A percentile compares a stretch with the other conserved stretches of the same genome.
Evolutionary conservation across 2,329 filamentous ascomycete species (phyloP).

Genomic region (Lasiodiplodia hormozganensis): DNA sequence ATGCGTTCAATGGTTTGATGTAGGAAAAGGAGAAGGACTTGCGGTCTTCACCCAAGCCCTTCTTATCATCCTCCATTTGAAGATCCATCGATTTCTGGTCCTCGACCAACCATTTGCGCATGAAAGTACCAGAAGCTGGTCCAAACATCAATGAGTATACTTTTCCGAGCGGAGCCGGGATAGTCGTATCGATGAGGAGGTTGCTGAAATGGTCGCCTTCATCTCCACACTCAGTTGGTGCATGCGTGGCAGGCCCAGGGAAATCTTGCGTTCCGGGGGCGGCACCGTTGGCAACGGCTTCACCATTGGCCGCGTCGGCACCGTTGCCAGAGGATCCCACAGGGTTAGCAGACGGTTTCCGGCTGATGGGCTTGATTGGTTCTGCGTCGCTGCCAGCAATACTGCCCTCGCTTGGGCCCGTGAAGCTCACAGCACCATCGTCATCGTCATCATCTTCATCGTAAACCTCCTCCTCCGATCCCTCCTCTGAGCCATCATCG

Average conservation of each 20-base stretch:
- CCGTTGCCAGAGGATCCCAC: conserved; percentile 48
- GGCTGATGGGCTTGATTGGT: conserved; percentile 62
- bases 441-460: conserved; percentile 82
- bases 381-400: conserved; percentile 61
- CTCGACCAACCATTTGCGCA: conserved; percentile 82
- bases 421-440: conserved; percentile 69
- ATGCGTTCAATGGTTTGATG: conserved; percentile 84
- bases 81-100: conserved; percentile 92
- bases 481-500: conserved; percentile 61
- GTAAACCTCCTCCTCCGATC: conserved; percentile 78
- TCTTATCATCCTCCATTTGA: conserved; percentile 81
- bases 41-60: conserved; percentile 76
- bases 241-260: conserved; percentile 82
- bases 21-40: conserved; percentile 80
- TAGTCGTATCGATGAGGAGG: conserved; percentile 81
- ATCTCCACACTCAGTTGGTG: conserved; percentile 86
- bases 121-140: conserved; percentile 76
- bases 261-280: conserved; percentile 66
- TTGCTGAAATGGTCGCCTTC: conserved; percentile 81
- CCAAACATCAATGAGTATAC: conserved; percentile 91
- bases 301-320: conserved; percentile 44
- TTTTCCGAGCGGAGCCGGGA: conserved; percentile 88
- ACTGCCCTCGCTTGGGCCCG: conserved; percentile 62
- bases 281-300: conserved; percentile 50
- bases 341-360: conserved; percentile 72